A percentile compares a stretch with the other conserved stretches of the same genome.
Conservation (phyloP, 495 filamentous ascomycete species). For the Neurospora terricola region DNA sequence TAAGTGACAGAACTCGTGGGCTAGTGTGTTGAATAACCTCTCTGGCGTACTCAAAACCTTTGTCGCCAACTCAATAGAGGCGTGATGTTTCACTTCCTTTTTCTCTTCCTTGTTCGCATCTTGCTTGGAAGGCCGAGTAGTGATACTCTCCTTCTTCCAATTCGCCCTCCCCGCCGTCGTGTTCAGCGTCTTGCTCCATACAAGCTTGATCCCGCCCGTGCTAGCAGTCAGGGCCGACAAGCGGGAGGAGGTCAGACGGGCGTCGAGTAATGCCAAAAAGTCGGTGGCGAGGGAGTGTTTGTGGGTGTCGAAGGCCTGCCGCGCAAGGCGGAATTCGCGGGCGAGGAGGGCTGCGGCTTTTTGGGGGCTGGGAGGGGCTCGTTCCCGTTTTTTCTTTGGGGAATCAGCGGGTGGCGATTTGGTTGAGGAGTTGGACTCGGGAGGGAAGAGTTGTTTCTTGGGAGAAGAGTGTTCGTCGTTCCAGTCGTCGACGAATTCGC, state of each 20-base stretch:
- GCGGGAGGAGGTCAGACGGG: slow-evolving; percentile 49
- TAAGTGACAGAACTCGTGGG: slow-evolving; percentile 94
- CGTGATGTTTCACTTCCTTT: slow-evolving; percentile 43
- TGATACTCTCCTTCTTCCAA: slow-evolving; percentile 58
- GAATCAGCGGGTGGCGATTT: no score
- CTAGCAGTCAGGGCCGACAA: slow-evolving; percentile 47
- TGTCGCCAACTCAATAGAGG: slow-evolving; percentile 76
- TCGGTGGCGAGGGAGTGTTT: slow-evolving; percentile 57
- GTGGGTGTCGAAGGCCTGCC: slow-evolving; percentile 54
- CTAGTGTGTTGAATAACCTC: slow-evolving; percentile 73
- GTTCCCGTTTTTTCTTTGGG: no score
- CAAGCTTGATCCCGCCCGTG: slow-evolving; percentile 68
- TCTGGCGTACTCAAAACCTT: slow-evolving; percentile 73
- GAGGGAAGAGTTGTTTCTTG: slow-evolving; percentile 39
- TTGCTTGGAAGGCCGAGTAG: slow-evolving; percentile 7
- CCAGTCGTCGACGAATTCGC: slow-evolving; percentile 68
- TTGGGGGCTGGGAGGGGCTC: slow-evolving; percentile 2
- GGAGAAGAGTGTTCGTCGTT: slow-evolving; percentile 72
- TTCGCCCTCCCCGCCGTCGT: slow-evolving; percentile 82
- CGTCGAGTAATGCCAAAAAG: slow-evolving; percentile 70
- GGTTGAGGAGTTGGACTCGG: slow-evolving; percentile 8
- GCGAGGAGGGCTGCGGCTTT: slow-evolving; percentile 7
- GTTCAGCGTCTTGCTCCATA: slow-evolving; percentile 77
- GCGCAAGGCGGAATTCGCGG: slow-evolving; percentile 23
- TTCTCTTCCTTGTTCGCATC: background rate